Evolutionary conservation across 2,329 filamentous ascomycete genomes (phyloP), one percentile per base, ranked within the genome.

Genomic region (Alternaria ethzedia): DNA sequence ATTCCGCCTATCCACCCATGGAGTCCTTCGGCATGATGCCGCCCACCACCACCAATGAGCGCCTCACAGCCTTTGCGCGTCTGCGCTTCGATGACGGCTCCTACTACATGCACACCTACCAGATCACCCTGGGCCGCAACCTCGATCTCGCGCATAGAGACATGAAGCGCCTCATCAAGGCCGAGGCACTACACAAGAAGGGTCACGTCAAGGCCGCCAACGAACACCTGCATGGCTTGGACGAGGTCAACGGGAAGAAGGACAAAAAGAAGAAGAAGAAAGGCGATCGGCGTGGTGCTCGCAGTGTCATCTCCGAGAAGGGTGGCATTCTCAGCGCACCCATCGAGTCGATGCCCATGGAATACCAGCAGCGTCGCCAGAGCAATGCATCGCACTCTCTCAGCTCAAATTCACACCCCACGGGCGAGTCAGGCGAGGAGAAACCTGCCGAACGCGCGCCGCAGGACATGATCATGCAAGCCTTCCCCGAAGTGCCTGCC

Each of bases 71-170:
- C 32, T 90, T 87, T 77, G 88, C 88, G 44, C 88, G 89, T 74
- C 82, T 94, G 64, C 87, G 89, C 71, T 94, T 94, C 75, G 85
- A 87, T 69, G 91, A 94, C 82, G 90, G 91, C 74, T 86, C 89
- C 59, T 94, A 92, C 77, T 91, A 92, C 79, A 91, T 94, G 88
- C 92, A 89, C 55, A 93, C 90, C 2, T 90, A 90, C 70, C 85
- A 87, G 56, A 86, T 94, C 70, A 87, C 91, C 60, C 87, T 94
- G 26, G 91, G 91, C 58, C 89, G 91, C 64, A 91, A 94, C 78
- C 85, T 89, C 25, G 66, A 74, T 11, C 75, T 77, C 15, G 76
- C 77, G 26, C 77, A 74, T 59, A 84, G 86, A 64, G 84, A 86
- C 68, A 89, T 63, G 85, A 86, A 49, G 82, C 86, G 32, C 82